These are phyloP conservation scores for Rhodotorula glutinis DNA, from an alignment of 1,284 basidiomycete genomes.

Conservation along the genomic window DNA sequence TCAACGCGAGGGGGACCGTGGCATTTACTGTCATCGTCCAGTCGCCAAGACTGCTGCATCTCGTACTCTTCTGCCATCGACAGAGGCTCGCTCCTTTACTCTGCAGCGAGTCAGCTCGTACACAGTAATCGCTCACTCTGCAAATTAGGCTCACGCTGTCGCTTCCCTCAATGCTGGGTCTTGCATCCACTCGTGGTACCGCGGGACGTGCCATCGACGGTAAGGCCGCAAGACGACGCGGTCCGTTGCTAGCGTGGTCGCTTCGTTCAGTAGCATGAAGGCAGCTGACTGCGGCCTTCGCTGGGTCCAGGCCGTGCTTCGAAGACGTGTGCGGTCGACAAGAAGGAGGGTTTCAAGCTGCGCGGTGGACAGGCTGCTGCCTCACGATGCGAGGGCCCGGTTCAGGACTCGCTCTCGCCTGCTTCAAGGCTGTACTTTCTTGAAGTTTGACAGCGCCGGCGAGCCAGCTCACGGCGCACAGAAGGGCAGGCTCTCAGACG, in stretches of 20 bases:
- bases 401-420: no score
- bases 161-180: slow-evolving; percentile 67
- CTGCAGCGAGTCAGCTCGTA: neutral
- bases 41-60: slow-evolving; percentile 87
- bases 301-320: neutral
- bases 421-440: no score
- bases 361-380: no score
- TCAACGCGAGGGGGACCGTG: no score
- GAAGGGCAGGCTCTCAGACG: no score
- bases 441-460: no score
- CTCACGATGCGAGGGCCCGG: no score
- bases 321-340: no score
- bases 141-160: slow-evolving; percentile 62
- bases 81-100: slow-evolving; percentile 66
- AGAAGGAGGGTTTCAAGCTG: no score
- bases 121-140: no score
- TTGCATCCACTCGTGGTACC: slow-evolving; percentile 88
- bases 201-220: slow-evolving; percentile 50
- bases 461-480: no score
- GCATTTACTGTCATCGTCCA: slow-evolving; percentile 81
- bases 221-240: slow-evolving; percentile 72
- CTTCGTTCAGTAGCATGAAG: slow-evolving; percentile 64
- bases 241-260: slow-evolving; percentile 61
- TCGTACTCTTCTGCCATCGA: slow-evolving; percentile 78
- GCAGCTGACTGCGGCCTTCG: neutral